phyloP scores from a whole-genome alignment of 225 moss, liverwort and hornwort genomes.

The Bryoerythrophyllum caledonicum region DNA sequence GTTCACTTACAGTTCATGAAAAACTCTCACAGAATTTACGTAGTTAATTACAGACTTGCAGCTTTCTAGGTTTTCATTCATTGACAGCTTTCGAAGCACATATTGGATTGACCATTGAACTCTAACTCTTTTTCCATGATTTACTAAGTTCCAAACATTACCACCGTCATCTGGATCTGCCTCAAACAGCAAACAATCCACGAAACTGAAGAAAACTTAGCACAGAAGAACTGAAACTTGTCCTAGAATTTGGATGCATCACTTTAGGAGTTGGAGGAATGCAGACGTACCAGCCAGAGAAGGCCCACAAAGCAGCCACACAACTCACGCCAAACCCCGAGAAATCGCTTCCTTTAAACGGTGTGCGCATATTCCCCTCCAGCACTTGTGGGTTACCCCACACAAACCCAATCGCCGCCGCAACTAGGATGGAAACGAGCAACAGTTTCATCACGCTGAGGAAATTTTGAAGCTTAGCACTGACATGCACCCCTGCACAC shows the following conservation, averaged over 20 bases:
- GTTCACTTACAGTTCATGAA: background rate
- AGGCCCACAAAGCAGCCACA: constrained; percentile 86
- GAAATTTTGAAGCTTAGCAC: constrained; percentile 62
- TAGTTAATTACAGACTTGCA: constrained; percentile 12
- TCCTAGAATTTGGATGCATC: constrained; percentile 13
- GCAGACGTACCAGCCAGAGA: constrained; percentile 63
- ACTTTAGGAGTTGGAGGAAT: constrained; percentile 8
- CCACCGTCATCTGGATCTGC: constrained; percentile 3
- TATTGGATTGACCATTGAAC: background rate
- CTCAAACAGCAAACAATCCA: constrained; percentile 5
- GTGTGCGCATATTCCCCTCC: constrained; percentile 59
- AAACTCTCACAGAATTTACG: background rate
- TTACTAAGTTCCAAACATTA: background rate
- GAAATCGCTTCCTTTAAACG: constrained; percentile 59
- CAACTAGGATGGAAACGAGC: constrained; percentile 44
- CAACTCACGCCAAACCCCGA: constrained; percentile 74
- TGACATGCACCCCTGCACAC: constrained; percentile 53
- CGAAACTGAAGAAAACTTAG: constrained; percentile 12
- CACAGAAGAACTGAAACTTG: background rate
- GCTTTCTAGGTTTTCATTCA: background rate
- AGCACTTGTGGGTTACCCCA: constrained; percentile 53
- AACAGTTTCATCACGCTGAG: constrained; percentile 61
- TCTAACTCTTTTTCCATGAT: constrained; percentile 4
- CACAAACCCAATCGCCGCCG: constrained; percentile 50
- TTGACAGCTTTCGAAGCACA: constrained; percentile 8